Conservation (phyloP, 1,284 basidiomycete species). For the Acaromyces ingoldii region DNA sequence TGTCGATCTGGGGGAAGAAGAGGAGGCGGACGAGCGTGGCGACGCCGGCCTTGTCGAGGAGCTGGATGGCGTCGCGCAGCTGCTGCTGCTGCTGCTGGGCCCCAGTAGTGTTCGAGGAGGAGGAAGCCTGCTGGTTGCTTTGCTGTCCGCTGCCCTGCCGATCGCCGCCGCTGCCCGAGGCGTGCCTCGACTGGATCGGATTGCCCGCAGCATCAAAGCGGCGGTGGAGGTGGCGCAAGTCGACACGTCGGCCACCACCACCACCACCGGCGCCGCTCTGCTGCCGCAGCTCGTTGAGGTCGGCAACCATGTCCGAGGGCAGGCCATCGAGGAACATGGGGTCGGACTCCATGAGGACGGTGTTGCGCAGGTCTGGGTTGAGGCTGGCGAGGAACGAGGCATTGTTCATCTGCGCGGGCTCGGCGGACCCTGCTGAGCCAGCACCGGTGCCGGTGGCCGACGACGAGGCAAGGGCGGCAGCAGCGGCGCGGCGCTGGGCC, state of each 20-base stretch:
- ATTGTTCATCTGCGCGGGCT: conserved; percentile 63
- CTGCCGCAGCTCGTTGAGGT: conserved; percentile 16
- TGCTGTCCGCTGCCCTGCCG: not conserved
- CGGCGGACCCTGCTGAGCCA: conserved; percentile 2
- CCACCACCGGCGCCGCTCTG: conserved; percentile 9
- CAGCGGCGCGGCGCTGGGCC: conserved; percentile 53
- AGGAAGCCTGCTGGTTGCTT: conserved; percentile 40
- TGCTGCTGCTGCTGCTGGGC: not conserved
- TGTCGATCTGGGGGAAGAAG: conserved; percentile 87
- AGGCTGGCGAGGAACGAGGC: conserved; percentile 81
- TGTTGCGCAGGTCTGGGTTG: conserved; percentile 73
- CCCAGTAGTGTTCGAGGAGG: not conserved
- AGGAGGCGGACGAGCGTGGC: conserved; percentile 85
- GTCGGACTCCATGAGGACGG: conserved; percentile 78
- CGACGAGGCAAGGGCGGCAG: too few species aligned
- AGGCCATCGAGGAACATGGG: conserved; percentile 73
- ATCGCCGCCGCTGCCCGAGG: not conserved
- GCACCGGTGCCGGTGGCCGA: not conserved
- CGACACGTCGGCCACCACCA: not conserved
- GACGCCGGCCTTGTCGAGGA: conserved; percentile 85
- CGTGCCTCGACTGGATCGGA: too few species aligned
- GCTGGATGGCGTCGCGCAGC: conserved; percentile 73
- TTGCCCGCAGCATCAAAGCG: not conserved
- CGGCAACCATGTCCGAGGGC: conserved; percentile 52
- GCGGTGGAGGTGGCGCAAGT: not conserved